phyloP scores from a whole-genome alignment of 768 basidiomycete species.

The Cantharellus cinnabarinus region DNA sequence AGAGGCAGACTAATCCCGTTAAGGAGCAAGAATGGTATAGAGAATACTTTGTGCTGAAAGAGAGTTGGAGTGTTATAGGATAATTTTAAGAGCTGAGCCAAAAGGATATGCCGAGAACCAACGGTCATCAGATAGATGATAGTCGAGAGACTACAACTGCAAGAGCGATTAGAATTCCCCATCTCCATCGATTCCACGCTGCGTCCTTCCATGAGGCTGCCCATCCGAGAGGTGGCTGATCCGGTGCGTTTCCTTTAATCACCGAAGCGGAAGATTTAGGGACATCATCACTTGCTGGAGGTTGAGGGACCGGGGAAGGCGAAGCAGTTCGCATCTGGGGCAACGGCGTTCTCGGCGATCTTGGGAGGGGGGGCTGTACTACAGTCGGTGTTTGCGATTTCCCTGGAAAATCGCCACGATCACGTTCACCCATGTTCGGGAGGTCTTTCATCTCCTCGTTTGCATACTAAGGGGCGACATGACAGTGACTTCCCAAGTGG shows the following conservation, averaged over 20 bases:
- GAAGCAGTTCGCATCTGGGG: neutral
- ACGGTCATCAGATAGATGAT: conserved; percentile 16
- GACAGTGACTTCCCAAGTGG: neutral
- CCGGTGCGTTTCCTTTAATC: neutral
- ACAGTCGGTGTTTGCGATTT: conserved; percentile 13
- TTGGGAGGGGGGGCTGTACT: neutral
- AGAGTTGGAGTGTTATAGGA: no score
- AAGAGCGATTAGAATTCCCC: conserved; percentile 57
- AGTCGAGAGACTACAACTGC: conserved; percentile 62
- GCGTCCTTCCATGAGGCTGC: conserved; percentile 41
- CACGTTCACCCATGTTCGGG: conserved; percentile 85
- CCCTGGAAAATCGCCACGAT: conserved; percentile 27
- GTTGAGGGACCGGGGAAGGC: neutral
- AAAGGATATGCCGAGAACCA: no score
- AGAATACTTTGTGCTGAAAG: no score
- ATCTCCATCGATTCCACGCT: conserved; percentile 69
- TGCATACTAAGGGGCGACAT: conserved; percentile 38
- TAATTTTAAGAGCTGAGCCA: no score
- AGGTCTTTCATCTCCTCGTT: conserved; percentile 42
- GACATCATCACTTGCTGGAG: neutral
- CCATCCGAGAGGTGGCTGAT: conserved; percentile 16
- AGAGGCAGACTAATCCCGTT: no score
- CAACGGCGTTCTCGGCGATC: neutral
- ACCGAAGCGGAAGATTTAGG: neutral
- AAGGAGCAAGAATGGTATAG: no score